Conservation (phyloP, 208 protist genomes). For the Endotrypanum monterogeii region DNA sequence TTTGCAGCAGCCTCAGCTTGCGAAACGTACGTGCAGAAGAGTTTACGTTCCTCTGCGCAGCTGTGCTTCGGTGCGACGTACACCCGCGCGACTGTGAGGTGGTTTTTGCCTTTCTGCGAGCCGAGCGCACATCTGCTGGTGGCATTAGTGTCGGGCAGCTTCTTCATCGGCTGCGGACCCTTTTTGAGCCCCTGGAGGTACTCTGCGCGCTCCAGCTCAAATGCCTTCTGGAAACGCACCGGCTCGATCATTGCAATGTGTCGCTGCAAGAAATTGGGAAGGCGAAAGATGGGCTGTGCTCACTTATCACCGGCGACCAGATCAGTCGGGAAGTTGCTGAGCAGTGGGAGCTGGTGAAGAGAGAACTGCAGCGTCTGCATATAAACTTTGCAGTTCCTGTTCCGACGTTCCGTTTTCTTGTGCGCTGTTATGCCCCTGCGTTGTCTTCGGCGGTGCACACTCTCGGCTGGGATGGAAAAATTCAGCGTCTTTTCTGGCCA, state of each 20-base stretch:
- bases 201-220: constrained; percentile 33
- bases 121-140: constrained; percentile 13
- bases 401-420: constrained; percentile 15
- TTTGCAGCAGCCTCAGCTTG: constrained; percentile 34
- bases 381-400: constrained; percentile 22
- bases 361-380: constrained; percentile 22
- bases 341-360: constrained; percentile 7
- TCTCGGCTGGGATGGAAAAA: constrained; percentile 26
- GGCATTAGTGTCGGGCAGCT: constrained; percentile 24
- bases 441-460: constrained; percentile 15
- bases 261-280: constrained; percentile 24
- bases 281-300: constrained; percentile 14
- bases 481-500: neutral
- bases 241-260: constrained; percentile 22
- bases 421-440: constrained; percentile 14
- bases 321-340: neutral
- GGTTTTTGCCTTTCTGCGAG: constrained; percentile 28
- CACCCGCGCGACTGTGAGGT: constrained; percentile 28
- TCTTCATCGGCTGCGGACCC: constrained; percentile 23
- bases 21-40: constrained; percentile 22
- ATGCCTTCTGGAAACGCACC: constrained; percentile 26
- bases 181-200: constrained; percentile 23
- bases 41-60: constrained; percentile 28
- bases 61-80: constrained; percentile 19
- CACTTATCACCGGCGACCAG: constrained; percentile 3